These are phyloP conservation scores for Phytopythium litorale DNA, from an alignment of 352 stramenopile species.

Conservation along the genomic window DNA sequence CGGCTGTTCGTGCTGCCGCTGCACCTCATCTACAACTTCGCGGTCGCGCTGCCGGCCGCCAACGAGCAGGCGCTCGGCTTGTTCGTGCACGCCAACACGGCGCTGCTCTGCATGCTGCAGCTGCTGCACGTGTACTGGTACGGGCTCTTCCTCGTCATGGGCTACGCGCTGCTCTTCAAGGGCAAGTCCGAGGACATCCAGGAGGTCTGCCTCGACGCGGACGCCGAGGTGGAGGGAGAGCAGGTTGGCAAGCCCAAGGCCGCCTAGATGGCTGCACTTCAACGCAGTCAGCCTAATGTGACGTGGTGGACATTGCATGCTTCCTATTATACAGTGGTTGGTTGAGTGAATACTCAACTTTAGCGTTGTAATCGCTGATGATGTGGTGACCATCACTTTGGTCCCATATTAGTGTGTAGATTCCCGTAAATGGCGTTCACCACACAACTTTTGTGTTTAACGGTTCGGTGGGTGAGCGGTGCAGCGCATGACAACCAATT, in stretches of 20 bases:
- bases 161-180: constrained; percentile 32
- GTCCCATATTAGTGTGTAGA: background rate
- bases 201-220: constrained; percentile 24
- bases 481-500: background rate
- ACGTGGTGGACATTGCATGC: too few relatives aligned
- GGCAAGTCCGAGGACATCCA: constrained; percentile 37
- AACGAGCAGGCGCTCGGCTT: constrained; percentile 23
- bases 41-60: constrained; percentile 20
- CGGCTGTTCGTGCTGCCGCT: constrained; percentile 39
- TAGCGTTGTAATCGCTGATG: background rate
- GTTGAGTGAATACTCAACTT: too few relatives aligned
- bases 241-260: constrained; percentile 6
- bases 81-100: constrained; percentile 24
- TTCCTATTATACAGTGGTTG: too few relatives aligned
- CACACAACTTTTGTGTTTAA: background rate
- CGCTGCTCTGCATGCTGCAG: constrained; percentile 33
- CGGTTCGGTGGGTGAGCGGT: background rate
- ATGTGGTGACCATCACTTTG: background rate
- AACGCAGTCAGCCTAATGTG: too few relatives aligned
- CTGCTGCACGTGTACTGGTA: constrained; percentile 44
- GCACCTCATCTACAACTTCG: constrained; percentile 35
- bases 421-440: background rate
- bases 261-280: background rate
- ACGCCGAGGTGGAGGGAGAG: constrained; percentile 5
- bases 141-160: constrained; percentile 38